Conservation (phyloP, 331 rosid species). For the Cucumis variabilis region DNA sequence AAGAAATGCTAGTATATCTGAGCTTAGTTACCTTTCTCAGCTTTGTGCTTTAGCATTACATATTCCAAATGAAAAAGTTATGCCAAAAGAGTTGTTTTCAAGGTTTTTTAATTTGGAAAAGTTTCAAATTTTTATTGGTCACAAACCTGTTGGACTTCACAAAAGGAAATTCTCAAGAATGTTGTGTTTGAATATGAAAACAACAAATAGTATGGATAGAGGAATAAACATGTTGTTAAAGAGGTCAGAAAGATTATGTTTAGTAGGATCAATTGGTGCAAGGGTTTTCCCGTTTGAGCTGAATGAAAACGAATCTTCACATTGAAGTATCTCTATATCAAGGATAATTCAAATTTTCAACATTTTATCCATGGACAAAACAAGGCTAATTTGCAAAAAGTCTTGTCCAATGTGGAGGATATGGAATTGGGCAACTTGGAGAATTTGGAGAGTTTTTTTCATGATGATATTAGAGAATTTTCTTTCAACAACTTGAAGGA, state of each 20-base stretch:
- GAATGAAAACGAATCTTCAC: too few species aligned
- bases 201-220: too few species aligned
- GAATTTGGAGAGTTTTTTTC: not conserved
- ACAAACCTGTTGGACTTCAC: accelerated
- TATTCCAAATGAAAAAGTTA: not conserved
- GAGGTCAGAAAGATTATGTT: not conserved
- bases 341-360: not conserved
- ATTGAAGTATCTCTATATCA: not conserved
- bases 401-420: not conserved
- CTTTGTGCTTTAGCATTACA: conserved; percentile 23
- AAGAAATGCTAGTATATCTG: not conserved
- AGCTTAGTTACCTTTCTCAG: not conserved
- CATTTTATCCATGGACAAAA: not conserved
- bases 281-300: not conserved
- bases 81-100: not conserved
- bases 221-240: not conserved
- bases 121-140: not conserved
- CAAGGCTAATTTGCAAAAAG: too few species aligned
- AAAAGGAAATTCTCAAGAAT: not conserved
- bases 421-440: not conserved
- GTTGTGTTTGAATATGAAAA: not conserved
- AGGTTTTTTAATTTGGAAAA: not conserved
- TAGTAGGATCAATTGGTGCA: not conserved
- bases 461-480: too few species aligned
- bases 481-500: not conserved